Base-by-base conservation (phyloP, 2,329 filamentous ascomycete species). In the Phialemoniopsis sp. region DNA sequence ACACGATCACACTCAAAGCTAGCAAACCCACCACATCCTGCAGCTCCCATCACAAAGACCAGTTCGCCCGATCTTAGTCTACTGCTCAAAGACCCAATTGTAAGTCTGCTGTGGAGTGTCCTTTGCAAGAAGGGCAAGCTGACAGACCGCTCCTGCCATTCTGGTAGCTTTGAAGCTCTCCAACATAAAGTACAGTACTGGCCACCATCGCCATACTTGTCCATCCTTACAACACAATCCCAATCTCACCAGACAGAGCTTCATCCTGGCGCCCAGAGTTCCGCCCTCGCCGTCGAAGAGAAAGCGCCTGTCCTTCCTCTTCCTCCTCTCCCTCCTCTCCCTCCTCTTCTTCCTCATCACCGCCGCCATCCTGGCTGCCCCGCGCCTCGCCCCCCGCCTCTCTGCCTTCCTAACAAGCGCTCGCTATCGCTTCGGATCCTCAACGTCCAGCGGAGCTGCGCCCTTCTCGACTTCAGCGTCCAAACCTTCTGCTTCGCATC, bases 331-430 rank as follows among this genome's bases (percentile, higher is more conserved):
- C 52, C 56, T 81, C 52, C 47, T 80, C 50, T 60, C 70, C 52
- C 56, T 81, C 52, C 47, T 80, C 50, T 60, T 85, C 55, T 72
- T 85, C 59, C 54, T 78, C 55, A 60, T 64, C 46, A 62, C 72
- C 39, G 55, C 68, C 64, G 66, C 75, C 74, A 85, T 76, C 57
- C 79, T 88, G 83, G 82, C 84, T 70, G 68, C 75, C 56, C 68
- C 75, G 60, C 72, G 79, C 59, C 66, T 76, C 51, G 61, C 73
- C 56, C 62, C 70, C 48, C 78, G 84, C 54, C 67, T 87, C 49
- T 68, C 69, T 46, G 70, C 72, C 40, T 59, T 85, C 49, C 67
- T 80, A 43, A 68, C 67, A 52, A 78, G 82, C 49, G 55, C 85
- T 44, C 70, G 67, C 55, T 63, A 56, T 51, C 60, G 49, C 52